phyloP scores from a whole-genome alignment of 331 rosid genomes.

The Saraca asoca region DNA sequence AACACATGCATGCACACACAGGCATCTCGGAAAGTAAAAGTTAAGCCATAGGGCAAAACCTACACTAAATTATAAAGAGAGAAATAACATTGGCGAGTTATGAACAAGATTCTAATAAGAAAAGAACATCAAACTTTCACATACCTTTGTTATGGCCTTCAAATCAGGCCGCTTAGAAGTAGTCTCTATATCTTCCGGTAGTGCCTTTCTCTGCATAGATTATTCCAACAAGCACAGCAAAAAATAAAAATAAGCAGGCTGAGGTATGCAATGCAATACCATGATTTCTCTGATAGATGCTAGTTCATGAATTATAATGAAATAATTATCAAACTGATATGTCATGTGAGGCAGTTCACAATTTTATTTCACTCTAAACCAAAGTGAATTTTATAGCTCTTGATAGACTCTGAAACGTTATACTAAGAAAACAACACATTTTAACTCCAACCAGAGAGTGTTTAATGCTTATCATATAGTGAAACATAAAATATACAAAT shows the following conservation, averaged over 20 bases:
- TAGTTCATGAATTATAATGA: neutral
- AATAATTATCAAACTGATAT: neutral
- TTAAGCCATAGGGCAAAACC: too few species aligned
- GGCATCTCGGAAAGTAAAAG: constrained; percentile 7
- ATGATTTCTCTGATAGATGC: too few species aligned
- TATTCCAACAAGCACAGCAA: neutral
- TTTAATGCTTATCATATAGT: neutral
- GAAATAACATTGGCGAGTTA: constrained; percentile 1
- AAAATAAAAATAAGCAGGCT: neutral
- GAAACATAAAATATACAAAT: neutral
- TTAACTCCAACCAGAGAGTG: neutral
- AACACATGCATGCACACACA: too few species aligned
- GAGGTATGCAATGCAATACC: neutral
- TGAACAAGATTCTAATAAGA: neutral
- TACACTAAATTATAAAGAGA: neutral
- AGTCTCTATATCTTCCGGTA: constrained; percentile 37
- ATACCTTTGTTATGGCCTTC: constrained; percentile 81
- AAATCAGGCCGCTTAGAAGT: constrained; percentile 80
- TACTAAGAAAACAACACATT: constrained; percentile 3
- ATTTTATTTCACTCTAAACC: constrained; percentile 2
- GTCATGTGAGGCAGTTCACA: neutral
- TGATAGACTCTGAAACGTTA: constrained; percentile 18
- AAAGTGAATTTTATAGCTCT: constrained; percentile 10
- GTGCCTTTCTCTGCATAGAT: constrained; percentile 42
- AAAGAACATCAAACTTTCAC: constrained; percentile 28